Percentiles rank a stretch among this genome's conserved stretches.
Conservation (phyloP, 257 asterid species). For the Paraleonurus japonicus region DNA sequence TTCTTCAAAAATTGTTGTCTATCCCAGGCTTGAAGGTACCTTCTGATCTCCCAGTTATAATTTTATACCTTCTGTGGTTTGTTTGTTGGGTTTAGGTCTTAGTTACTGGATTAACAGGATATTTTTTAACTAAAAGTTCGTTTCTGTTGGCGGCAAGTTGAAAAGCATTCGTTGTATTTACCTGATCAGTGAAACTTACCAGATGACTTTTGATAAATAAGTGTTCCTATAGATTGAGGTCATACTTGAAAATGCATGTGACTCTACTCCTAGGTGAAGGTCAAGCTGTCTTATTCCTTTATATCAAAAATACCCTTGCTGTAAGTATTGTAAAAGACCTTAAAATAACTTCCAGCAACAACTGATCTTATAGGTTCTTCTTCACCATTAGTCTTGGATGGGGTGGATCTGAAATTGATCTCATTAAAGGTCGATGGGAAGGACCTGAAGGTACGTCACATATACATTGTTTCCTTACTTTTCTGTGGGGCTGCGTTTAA, state of each 20-base stretch:
- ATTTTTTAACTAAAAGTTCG: not conserved
- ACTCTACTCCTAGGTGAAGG: too few relatives aligned
- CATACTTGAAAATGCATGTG: not conserved
- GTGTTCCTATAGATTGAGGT: not conserved
- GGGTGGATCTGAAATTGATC: conserved; percentile 73
- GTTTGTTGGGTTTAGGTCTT: not conserved
- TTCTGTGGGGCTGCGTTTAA: conserved; percentile 11
- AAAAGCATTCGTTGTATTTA: not conserved
- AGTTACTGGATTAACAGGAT: not conserved
- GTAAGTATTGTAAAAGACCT: not conserved
- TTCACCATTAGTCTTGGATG: conserved; percentile 78
- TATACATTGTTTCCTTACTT: not conserved
- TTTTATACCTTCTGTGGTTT: not conserved
- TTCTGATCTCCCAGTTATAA: not conserved
- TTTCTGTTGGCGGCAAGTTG: not conserved
- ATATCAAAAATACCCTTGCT: too few relatives aligned
- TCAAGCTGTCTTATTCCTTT: too few relatives aligned
- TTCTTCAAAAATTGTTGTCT: conserved; percentile 59
- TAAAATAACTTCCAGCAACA: conserved; percentile 16
- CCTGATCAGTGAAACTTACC: not conserved
- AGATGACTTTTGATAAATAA: not conserved
- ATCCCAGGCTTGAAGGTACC: conserved; percentile 88
- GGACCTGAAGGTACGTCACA: conserved; percentile 53
- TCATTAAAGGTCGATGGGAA: conserved; percentile 65
- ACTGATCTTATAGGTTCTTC: conserved; percentile 53